Conservation (phyloP, 768 basidiomycete species). For the Kwoniella sp. region DNA sequence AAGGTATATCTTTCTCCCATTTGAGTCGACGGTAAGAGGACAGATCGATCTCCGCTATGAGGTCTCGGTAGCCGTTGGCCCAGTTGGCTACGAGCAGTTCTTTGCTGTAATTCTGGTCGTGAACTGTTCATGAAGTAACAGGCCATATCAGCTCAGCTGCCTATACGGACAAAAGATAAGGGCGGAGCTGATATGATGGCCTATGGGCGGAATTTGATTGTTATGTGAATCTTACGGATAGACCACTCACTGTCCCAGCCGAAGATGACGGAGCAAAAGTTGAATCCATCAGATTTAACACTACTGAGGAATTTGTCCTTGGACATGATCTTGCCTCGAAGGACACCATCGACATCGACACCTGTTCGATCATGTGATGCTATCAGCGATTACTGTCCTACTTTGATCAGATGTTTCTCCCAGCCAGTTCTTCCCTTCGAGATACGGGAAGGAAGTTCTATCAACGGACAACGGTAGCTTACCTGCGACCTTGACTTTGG, state of each 20-base stretch:
- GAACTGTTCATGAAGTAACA: constrained; percentile 67
- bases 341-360: constrained; percentile 77
- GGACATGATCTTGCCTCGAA: constrained; percentile 92
- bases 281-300: constrained; percentile 73
- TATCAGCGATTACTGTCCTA: too few species aligned
- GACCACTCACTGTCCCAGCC: constrained; percentile 45
- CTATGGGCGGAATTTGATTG: too few species aligned
- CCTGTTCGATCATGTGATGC: constrained; percentile 39
- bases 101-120: constrained; percentile 77
- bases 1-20: constrained; percentile 88
- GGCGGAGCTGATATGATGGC: constrained; percentile 60
- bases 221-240: too few species aligned
- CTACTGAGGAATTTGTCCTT: constrained; percentile 88
- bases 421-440: too few species aligned
- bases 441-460: too few species aligned
- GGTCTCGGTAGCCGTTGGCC: constrained; percentile 86
- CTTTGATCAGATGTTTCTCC: too few species aligned
- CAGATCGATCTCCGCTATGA: constrained; percentile 82
- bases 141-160: too few species aligned
- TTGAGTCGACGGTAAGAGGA: constrained; percentile 83
- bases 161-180: background rate
- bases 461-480: constrained; percentile 47
- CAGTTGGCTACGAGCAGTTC: constrained; percentile 90
- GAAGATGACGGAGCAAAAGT: constrained; percentile 90
- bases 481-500: constrained; percentile 94